Base-by-base conservation (phyloP, 208 protist species). In the Vickermania spadyakhi region DNA sequence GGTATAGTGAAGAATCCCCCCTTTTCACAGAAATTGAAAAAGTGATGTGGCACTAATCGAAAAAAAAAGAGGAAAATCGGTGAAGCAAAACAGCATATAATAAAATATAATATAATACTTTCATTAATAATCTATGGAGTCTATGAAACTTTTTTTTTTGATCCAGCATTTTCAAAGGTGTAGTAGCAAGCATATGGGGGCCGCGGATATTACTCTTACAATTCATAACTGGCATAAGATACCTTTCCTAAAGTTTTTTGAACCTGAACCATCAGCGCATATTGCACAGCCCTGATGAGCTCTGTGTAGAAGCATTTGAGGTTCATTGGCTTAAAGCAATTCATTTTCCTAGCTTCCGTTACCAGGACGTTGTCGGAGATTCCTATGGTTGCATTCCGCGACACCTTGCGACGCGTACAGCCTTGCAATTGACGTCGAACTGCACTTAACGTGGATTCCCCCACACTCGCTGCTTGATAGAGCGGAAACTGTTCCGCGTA, bases 251-350 rank as follows among this genome's bases (percentile, higher is more conserved):
- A 71, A 18, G 65, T 67, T 56, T 81, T 59, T 2, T 70, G 56
- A 30, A 77, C 73, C 52, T 87, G 79, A 21, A 84, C 27, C 27
- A 86, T 72, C 18, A 93, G 58, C 13, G 75, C 73, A 52, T 70
- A 77, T 64, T 82, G 79, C 55, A 89, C 65, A 23, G 77, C 81
- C 13, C 74, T 69, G 1, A 75, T 50, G 23, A 93, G 36, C 68
- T 93, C 81, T 5, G 31, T 59, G 60, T 93, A 79, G 57, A 93
- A 80, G 18, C 79, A 72, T 27, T 85, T 81, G 11, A 89, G 49
- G 54, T 77, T 80, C 30, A 93, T 63, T 0, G 75, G 79, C 1
- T 75, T 64, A 56, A 86, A 86, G 7, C 65, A 66, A 31, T 5
- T 55, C n/a, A 55, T 55, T 23, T 55, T 11, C 5, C 11, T 7